Percentiles rank a stretch among this genome's conserved stretches.
These are phyloP conservation scores for Penicillium pancosmium DNA, from an alignment of 495 filamentous ascomycete genomes.

Conservation along the genomic window DNA sequence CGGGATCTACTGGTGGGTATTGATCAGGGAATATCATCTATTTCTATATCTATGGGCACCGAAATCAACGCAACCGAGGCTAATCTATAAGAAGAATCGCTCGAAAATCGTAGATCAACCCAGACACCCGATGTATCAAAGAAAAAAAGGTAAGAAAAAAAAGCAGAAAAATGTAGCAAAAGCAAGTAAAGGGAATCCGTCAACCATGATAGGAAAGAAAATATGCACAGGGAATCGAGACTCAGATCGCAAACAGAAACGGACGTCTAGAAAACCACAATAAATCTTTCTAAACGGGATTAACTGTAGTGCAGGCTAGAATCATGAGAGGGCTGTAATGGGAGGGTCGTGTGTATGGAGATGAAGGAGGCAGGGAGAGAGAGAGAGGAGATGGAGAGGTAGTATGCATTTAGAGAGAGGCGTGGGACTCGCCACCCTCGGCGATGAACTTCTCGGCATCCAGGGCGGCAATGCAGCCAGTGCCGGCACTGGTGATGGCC, in stretches of 20 bases:
- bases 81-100: constrained; percentile 17
- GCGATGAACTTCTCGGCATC: constrained; percentile 92
- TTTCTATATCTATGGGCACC: constrained; percentile 30
- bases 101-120: constrained; percentile 4
- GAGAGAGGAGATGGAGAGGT: not conserved
- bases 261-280: constrained; percentile 22
- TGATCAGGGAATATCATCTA: constrained; percentile 16
- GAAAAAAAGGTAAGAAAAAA: constrained; percentile 25
- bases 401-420: constrained; percentile 56
- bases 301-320: constrained; percentile 11
- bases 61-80: constrained; percentile 20
- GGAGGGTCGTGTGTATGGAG: not conserved
- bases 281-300: constrained; percentile 17
- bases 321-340: constrained; percentile 15
- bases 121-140: constrained; percentile 20
- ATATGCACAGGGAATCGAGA: constrained; percentile 26
- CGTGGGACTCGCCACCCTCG: constrained; percentile 68
- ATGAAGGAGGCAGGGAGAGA: not conserved
- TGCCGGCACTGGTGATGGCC: constrained; percentile 96
- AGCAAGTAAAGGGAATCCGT: constrained; percentile 21
- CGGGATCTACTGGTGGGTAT: not conserved
- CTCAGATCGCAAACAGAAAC: constrained; percentile 15
- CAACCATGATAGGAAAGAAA: constrained; percentile 20
- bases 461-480: constrained; percentile 91
- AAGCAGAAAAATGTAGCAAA: not conserved